Evolutionary conservation across 2,329 filamentous ascomycete species (phyloP).

Genomic region (Apiospora pterosperma): DNA sequence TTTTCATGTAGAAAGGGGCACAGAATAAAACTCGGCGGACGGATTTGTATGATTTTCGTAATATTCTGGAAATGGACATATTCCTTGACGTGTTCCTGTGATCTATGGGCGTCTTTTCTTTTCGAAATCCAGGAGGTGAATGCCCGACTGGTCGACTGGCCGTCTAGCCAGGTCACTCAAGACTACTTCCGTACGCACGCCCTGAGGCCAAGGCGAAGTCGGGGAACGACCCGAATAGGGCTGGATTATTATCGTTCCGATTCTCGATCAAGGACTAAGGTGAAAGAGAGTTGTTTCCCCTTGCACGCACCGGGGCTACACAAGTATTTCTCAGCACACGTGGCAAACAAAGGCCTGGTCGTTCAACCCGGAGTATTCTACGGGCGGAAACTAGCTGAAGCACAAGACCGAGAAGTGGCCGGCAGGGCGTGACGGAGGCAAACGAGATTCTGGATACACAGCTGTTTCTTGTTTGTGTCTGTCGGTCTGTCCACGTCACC

Average conservation of each 20-base stretch:
- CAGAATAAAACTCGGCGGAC: background rate
- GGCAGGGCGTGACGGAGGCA: background rate
- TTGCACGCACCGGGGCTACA: too few species aligned
- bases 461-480: background rate
- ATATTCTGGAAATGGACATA: background rate
- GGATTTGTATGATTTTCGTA: background rate
- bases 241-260: too few species aligned
- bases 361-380: too few species aligned
- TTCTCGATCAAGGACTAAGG: background rate
- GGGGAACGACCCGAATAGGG: too few species aligned
- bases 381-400: too few species aligned
- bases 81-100: background rate
- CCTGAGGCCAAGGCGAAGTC: background rate
- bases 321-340: too few species aligned
- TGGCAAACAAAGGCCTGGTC: too few species aligned
- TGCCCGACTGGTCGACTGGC: background rate
- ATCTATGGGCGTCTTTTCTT: background rate
- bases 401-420: background rate
- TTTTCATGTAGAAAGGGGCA: conserved; percentile 1
- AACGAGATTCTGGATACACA: background rate
- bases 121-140: background rate
- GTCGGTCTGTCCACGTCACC: background rate
- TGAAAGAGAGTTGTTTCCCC: too few species aligned
- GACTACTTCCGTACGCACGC: background rate
- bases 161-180: background rate